Conservation (phyloP, 768 basidiomycete species). For the Collybia mongolica region DNA sequence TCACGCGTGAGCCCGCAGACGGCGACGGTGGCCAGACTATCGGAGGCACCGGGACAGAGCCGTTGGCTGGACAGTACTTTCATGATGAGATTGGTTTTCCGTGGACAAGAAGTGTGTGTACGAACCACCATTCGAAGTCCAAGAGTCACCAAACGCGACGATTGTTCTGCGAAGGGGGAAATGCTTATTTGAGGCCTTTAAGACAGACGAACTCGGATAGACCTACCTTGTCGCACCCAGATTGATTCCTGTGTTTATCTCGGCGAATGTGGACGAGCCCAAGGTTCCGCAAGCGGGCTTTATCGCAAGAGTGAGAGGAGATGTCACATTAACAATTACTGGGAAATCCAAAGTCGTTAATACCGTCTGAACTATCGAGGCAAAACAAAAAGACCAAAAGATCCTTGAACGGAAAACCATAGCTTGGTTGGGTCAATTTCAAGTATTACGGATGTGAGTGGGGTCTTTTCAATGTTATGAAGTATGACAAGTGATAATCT, state of each 20-base stretch:
- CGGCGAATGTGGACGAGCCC: slow-evolving; percentile 19
- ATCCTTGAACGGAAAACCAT: too few species aligned
- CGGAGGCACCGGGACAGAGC: slow-evolving; percentile 28
- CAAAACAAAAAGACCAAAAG: too few species aligned
- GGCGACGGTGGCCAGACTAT: slow-evolving; percentile 28
- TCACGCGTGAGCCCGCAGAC: slow-evolving; percentile 26
- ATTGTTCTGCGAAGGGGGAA: slow-evolving; percentile 16
- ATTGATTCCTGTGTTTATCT: slow-evolving; percentile 26
- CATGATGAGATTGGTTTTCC: not conserved
- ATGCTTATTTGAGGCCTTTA: not conserved
- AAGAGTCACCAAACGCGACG: slow-evolving; percentile 29
- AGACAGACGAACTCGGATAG: not conserved
- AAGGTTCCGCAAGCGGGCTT: slow-evolving; percentile 23
- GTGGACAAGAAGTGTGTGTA: not conserved
- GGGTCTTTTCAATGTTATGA: too few species aligned
- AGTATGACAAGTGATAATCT: too few species aligned
- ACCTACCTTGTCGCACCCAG: slow-evolving; percentile 18
- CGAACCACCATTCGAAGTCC: slow-evolving; percentile 28
- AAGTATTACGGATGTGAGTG: too few species aligned
- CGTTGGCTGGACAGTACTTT: slow-evolving; percentile 20
- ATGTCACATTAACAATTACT: slow-evolving; percentile 23
- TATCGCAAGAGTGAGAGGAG: slow-evolving; percentile 22
- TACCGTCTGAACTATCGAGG: too few species aligned
- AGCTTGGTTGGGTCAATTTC: too few species aligned
- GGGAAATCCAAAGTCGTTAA: slow-evolving; percentile 15